Evolutionary conservation across 768 basidiomycete species (phyloP).

Genomic region (Collybia sordida): DNA sequence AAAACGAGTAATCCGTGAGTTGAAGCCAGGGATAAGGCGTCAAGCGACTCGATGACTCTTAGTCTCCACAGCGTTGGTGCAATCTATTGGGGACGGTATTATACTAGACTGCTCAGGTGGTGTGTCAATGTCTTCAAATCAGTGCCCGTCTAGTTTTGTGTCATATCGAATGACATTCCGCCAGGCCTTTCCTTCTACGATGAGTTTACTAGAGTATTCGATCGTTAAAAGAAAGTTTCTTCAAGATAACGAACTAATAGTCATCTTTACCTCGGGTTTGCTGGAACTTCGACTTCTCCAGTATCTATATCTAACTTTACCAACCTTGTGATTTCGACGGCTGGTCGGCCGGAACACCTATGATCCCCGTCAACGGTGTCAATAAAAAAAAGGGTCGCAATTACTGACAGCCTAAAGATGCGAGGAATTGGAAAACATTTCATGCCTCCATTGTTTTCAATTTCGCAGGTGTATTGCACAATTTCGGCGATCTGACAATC

Average conservation of each 20-base stretch:
- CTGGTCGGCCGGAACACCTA: conserved; percentile 67
- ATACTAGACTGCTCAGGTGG: no score
- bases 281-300: conserved; percentile 52
- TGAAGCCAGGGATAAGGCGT: no score
- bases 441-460: conserved; percentile 31
- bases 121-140: no score
- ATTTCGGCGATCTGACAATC: conserved; percentile 69
- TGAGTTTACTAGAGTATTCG: conserved; percentile 19
- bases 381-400: conserved; percentile 2
- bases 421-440: conserved; percentile 77
- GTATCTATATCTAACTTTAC: conserved; percentile 44
- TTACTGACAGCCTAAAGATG: conserved; percentile 66
- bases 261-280: conserved; percentile 32
- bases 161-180: conserved; percentile 13
- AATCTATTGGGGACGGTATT: no score
- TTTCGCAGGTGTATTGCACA: conserved; percentile 65
- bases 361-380: conserved; percentile 2
- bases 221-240: not conserved
- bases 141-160: not conserved
- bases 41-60: no score
- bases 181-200: conserved; percentile 22
- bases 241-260: no score
- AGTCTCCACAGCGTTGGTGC: no score
- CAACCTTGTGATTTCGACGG: conserved; percentile 69
- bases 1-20: no score